Conservation (phyloP, 2,329 filamentous ascomycete species). For the Berkeleyomyces basicola region DNA sequence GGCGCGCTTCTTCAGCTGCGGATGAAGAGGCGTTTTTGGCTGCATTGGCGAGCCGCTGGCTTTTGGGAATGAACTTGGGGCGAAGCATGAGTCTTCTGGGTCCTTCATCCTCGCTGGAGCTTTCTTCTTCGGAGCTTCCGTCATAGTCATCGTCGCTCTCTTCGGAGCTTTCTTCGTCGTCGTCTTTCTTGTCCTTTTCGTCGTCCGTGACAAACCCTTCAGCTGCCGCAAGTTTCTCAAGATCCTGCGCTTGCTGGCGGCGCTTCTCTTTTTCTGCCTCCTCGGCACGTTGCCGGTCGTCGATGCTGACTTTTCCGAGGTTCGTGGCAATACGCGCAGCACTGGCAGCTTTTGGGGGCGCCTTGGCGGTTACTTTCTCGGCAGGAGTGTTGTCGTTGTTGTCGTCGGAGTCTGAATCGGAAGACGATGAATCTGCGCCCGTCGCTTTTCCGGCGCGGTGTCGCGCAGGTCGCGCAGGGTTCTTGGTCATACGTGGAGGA, state of each 20-base stretch:
- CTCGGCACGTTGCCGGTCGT: conserved; percentile 29
- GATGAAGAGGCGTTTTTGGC: conserved; percentile 14
- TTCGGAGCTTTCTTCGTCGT: conserved; percentile 17
- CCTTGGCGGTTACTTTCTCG: conserved; percentile 20
- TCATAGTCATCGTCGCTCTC: conserved; percentile 27
- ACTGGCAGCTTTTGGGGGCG: conserved; percentile 40
- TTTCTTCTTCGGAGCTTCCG: conserved; percentile 24
- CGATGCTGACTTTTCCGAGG: conserved; percentile 35
- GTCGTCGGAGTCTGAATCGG: conserved; percentile 30
- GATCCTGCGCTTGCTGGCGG: conserved; percentile 15
- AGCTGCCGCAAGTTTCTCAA: conserved; percentile 35
- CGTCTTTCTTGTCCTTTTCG: conserved; percentile 21
- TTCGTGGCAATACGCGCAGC: conserved; percentile 40
- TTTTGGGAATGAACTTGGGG: conserved; percentile 47
- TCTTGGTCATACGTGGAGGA: conserved; percentile 83
- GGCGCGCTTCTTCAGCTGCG: conserved; percentile 20
- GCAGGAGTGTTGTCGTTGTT: conserved; percentile 20
- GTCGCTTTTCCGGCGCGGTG: conserved; percentile 72
- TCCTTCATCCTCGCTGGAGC: conserved; percentile 38
- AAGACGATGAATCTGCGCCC: conserved; percentile 38
- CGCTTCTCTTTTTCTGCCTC: conserved; percentile 31
- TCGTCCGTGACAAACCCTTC: conserved; percentile 47
- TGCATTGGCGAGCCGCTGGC: conserved; percentile 26
- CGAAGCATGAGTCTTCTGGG: conserved; percentile 41
- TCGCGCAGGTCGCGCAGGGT: conserved; percentile 62